A percentile compares a stretch with the other conserved stretches of the same genome.
Evolutionary conservation across 1,139 yeast genomes (phyloP).

Genomic region (Pichia terricola): DNA sequence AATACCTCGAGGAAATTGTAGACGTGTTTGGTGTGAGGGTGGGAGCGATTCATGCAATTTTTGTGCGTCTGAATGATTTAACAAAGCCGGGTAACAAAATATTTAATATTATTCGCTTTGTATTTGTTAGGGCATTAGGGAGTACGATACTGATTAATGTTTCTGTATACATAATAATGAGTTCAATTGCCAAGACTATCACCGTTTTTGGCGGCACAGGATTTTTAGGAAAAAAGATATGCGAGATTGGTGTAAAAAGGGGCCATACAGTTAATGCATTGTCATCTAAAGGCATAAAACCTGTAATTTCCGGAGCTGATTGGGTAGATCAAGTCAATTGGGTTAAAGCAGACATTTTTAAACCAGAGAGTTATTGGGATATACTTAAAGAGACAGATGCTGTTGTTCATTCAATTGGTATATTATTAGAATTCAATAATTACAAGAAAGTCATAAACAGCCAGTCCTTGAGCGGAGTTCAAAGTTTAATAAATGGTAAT

Average conservation of each 20-base stretch:
- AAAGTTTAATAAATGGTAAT: too few relatives aligned
- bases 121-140: too few relatives aligned
- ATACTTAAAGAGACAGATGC: constrained; percentile 43
- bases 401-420: constrained; percentile 80
- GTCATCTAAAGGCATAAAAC: constrained; percentile 47
- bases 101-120: too few relatives aligned
- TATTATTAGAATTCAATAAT: constrained; percentile 42
- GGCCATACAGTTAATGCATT: constrained; percentile 61
- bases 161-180: too few relatives aligned
- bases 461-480: too few relatives aligned
- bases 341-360: constrained; percentile 59
- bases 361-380: constrained; percentile 46
- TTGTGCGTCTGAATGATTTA: too few relatives aligned
- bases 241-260: constrained; percentile 52
- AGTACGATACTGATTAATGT: too few relatives aligned
- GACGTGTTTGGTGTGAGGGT: too few relatives aligned
- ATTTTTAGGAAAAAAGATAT: constrained; percentile 58
- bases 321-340: constrained; percentile 61
- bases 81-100: too few relatives aligned
- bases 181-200: constrained; percentile 19
- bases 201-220: constrained; percentile 87
- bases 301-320: constrained; percentile 27
- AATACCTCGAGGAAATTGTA: too few relatives aligned
- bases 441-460: neutral
- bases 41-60: too few relatives aligned